Base-by-base conservation (phyloP, 805 yeast genomes). In the Trichomonascus vanleenenianus region DNA sequence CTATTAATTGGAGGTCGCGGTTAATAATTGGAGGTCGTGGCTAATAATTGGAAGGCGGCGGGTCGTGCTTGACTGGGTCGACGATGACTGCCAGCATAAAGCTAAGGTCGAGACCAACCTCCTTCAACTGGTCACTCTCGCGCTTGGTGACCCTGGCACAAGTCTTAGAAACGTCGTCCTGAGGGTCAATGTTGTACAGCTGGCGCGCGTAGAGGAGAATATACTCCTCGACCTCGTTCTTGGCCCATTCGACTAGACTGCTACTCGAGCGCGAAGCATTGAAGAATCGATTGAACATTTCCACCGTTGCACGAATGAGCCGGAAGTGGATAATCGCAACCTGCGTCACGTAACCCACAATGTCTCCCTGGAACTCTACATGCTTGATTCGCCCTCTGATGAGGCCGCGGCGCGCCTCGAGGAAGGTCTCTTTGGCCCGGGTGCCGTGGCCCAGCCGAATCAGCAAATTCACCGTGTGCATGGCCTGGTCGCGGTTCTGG, bases 181-280 rank as follows among this genome's bases (percentile, higher is more conserved):
- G 66, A 38, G 75, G 66, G 40, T 77, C 72, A 11, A 84, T 76
- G 18, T 83, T 85, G 40, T 78, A 69, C 20, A 89, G 64, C 53
- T 84, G 89, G 46, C 83, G 76, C 40, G 78, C 76, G 53, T 88
- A 74, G 5, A 79, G 63, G 14, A 68, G 65, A 27, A 79, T 77
- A 52, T 83, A 82, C 40, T 69, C 68, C 35, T 76, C 74, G 30
- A 85, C 75, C 59, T 81, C 83, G 10, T 73, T 73, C 46, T 76
- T 75, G 30, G 83, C 75, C 95, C 96, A 87, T 50, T 80, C 78
- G n/a, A 86, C 81, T 14, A 87, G 67, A 27, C 71, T 70, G 53
- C 83, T 75, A 8, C 83, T 71, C 42, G 76, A 71, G 33, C 63
- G 63, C 36, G 64, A 12, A 44, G 56, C 57, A 11, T 66, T 70